A percentile compares a stretch with the other conserved stretches of the same genome.
These are phyloP conservation scores for Euclidium syriacum DNA, from an alignment of 345 rosid genomes.

Conservation along the genomic window DNA sequence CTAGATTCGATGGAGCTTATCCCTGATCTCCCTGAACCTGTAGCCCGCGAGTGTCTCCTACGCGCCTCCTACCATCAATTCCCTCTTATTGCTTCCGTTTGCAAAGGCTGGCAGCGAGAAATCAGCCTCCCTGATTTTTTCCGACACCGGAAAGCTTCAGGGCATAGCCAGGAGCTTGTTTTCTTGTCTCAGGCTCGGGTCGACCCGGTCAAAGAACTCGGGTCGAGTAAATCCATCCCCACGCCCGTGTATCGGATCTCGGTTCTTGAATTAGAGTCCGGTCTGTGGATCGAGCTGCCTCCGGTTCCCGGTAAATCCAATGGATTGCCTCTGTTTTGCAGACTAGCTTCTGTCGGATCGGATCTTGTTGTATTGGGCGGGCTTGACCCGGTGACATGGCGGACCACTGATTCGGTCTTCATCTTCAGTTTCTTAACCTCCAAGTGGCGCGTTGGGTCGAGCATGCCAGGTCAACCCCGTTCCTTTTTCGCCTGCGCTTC, in stretches of 20 bases:
- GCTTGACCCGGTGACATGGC: conserved; percentile 61
- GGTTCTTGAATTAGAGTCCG: conserved; percentile 46
- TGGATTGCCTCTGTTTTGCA: conserved; percentile 66
- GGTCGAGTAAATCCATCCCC: conserved; percentile 24
- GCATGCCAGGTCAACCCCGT: conserved; percentile 64
- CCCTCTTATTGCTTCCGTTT: conserved; percentile 37
- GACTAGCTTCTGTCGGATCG: conserved; percentile 51
- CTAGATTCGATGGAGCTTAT: conserved; percentile 45
- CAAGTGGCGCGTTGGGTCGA: conserved; percentile 57
- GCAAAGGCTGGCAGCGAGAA: conserved; percentile 57
- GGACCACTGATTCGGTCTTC: conserved; percentile 41
- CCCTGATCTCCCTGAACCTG: conserved; percentile 52
- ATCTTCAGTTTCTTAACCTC: conserved; percentile 45
- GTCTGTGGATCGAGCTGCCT: conserved; percentile 54
- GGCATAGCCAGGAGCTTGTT: conserved; percentile 41
- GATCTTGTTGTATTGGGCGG: conserved; percentile 72
- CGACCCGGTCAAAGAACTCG: conserved; percentile 15
- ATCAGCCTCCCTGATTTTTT: conserved; percentile 43
- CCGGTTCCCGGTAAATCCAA: conserved; percentile 37
- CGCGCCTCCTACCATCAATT: conserved; percentile 40
- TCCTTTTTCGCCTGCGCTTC: conserved; percentile 64
- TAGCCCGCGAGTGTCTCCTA: conserved; percentile 54
- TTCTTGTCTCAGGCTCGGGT: conserved; percentile 54
- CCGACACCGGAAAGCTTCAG: conserved; percentile 29
- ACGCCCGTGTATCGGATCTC: conserved; percentile 42